Evolutionary conservation across 345 rosid genomes (phyloP).

Genomic region (Aegle marmelos): DNA sequence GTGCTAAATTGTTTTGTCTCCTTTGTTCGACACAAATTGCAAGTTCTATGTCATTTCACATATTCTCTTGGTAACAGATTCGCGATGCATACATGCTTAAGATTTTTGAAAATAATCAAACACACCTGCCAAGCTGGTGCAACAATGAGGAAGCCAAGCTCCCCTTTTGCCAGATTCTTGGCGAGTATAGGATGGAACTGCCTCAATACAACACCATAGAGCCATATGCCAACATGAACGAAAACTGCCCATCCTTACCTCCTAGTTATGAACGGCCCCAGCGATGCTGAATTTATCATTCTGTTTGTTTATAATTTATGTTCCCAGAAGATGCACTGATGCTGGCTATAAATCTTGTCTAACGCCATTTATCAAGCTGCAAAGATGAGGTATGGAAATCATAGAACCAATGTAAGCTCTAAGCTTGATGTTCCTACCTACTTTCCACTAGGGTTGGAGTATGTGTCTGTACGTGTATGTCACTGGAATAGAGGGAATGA

Average conservation of each 20-base stretch:
- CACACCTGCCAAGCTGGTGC: conserved; percentile 85
- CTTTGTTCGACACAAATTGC: neutral
- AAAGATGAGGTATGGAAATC: neutral
- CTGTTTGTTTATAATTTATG: conserved; percentile 1
- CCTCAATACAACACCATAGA: conserved; percentile 72
- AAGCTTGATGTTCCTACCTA: neutral
- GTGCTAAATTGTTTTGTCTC: conserved; percentile 14
- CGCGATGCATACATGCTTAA: conserved; percentile 89
- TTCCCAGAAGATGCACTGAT: neutral
- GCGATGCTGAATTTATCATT: conserved; percentile 40
- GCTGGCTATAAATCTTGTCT: neutral
- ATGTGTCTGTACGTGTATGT: conserved; percentile 9
- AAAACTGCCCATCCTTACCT: conserved; percentile 92
- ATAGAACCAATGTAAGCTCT: neutral
- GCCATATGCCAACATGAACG: conserved; percentile 86
- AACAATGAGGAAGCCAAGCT: conserved; percentile 46
- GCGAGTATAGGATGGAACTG: conserved; percentile 85
- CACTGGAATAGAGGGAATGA: neutral
- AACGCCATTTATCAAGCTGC: conserved; percentile 10
- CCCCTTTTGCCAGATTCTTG: conserved; percentile 82
- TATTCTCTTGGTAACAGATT: conserved; percentile 39
- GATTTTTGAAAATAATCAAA: conserved; percentile 65
- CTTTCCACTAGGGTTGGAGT: neutral
- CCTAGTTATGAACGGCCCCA: conserved; percentile 73
- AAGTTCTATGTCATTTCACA: neutral